These are phyloP conservation scores for Ceratobasidium sp. DNA, from an alignment of 1,284 basidiomycete species.

Conservation along the genomic window DNA sequence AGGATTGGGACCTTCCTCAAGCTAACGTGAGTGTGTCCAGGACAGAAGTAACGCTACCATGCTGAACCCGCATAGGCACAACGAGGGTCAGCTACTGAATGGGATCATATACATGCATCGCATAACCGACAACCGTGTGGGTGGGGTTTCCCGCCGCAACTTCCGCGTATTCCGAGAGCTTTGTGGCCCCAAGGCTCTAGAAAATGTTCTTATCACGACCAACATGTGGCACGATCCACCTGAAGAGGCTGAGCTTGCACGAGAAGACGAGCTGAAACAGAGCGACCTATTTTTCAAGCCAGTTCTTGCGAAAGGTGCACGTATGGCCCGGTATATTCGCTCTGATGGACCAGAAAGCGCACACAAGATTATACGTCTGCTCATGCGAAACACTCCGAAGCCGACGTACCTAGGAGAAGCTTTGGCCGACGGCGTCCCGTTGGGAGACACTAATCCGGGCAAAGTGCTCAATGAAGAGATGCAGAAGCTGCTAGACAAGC, in stretches of 20 bases:
- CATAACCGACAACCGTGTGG: slow-evolving; percentile 45
- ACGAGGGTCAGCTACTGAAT: slow-evolving; percentile 42
- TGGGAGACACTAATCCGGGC: slow-evolving; percentile 21
- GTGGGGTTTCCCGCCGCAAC: slow-evolving; percentile 45
- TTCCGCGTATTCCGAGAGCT: slow-evolving; percentile 48
- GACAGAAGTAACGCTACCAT: neutral
- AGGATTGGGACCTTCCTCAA: slow-evolving; percentile 25
- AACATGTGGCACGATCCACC: slow-evolving; percentile 50
- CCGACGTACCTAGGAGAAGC: neutral
- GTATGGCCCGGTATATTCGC: slow-evolving; percentile 5
- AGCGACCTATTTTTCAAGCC: slow-evolving; percentile 5
- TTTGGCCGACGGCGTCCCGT: neutral
- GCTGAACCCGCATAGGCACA: slow-evolving; percentile 38
- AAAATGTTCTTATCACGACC: slow-evolving; percentile 47
- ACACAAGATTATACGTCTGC: slow-evolving; percentile 12
- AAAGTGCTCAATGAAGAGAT: slow-evolving; percentile 6
- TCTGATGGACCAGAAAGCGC: neutral
- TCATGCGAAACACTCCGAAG: neutral
- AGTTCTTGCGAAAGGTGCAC: slow-evolving; percentile 3
- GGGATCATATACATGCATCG: slow-evolving; percentile 50
- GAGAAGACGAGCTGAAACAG: neutral
- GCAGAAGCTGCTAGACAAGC: neutral
- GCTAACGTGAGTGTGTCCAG: neutral
- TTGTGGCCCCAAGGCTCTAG: slow-evolving; percentile 46
- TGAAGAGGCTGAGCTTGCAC: neutral